Conservation (phyloP, 2,329 filamentous ascomycete species). For the Pseudogymnoascus sp. region DNA sequence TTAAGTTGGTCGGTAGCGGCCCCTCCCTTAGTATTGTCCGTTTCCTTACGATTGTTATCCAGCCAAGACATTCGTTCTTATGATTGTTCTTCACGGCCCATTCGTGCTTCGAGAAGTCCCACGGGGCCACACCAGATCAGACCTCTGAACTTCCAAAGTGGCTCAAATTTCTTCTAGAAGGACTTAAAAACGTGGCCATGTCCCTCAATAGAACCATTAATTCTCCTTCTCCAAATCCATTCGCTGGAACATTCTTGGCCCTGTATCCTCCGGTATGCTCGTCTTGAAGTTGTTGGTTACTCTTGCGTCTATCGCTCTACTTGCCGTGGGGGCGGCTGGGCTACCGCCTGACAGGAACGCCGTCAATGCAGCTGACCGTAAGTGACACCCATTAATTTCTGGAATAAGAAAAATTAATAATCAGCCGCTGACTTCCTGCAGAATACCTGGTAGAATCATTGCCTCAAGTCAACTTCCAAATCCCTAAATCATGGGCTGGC, state of each 20-base stretch:
- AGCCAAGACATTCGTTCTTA: background rate
- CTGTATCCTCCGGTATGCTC: background rate
- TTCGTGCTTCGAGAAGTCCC: background rate
- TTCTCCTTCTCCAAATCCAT: background rate
- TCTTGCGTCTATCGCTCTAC: conserved; percentile 1
- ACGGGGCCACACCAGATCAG: background rate
- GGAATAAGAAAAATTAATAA: background rate
- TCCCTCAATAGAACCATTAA: background rate
- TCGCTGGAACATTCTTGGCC: background rate
- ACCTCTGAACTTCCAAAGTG: background rate
- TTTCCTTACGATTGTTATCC: background rate
- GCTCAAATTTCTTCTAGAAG: conserved; percentile 5
- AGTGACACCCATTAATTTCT: background rate
- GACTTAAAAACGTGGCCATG: background rate
- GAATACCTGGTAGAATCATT: conserved; percentile 10
- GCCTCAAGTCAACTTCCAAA: conserved; percentile 4
- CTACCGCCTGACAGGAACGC: background rate
- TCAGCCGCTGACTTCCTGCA: background rate
- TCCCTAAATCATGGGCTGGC: conserved; percentile 12
- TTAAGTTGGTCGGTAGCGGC: background rate
- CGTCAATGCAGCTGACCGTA: background rate
- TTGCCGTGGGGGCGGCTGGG: background rate
- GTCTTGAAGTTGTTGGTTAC: background rate
- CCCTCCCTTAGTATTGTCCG: background rate
- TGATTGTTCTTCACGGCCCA: conserved; percentile 1